Conservation (phyloP, 1,139 yeast species). For the Tardiomyces blankii region DNA sequence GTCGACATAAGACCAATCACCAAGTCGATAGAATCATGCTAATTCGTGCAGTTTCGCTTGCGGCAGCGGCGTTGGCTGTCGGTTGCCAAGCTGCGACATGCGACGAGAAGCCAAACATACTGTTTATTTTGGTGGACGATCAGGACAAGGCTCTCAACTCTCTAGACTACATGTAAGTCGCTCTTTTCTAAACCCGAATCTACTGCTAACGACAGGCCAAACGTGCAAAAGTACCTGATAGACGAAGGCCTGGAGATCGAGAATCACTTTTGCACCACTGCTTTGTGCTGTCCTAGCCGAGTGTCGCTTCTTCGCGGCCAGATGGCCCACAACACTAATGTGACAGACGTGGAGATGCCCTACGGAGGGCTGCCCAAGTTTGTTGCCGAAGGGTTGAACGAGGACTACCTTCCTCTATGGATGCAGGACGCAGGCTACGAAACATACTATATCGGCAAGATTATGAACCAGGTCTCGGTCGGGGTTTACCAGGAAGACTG, state of each 20-base stretch:
- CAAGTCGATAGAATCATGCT: no score
- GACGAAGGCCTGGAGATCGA: constrained; percentile 2
- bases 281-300: constrained; percentile 5
- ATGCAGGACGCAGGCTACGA: constrained; percentile 6
- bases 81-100: no score
- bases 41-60: no score
- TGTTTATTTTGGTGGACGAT: constrained; percentile 6
- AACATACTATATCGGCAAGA: constrained; percentile 5
- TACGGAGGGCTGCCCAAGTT: constrained; percentile 6
- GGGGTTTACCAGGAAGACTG: constrained; percentile 2
- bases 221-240: constrained; percentile 1
- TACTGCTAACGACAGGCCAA: constrained; percentile 1
- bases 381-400: constrained; percentile 4
- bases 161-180: constrained; percentile 2
- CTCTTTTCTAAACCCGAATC: background rate
- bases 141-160: constrained; percentile 5
- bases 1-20: no score
- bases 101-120: constrained; percentile 4
- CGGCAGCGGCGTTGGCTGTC: no score
- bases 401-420: constrained; percentile 5
- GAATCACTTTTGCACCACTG: constrained; percentile 4
- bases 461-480: constrained; percentile 4
- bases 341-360: constrained; percentile 5
- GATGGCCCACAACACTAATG: constrained; percentile 6
- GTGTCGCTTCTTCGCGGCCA: constrained; percentile 4